Evolutionary conservation across 177 flowering plant species (phyloP).

Genomic region (Telopea speciosissima): DNA sequence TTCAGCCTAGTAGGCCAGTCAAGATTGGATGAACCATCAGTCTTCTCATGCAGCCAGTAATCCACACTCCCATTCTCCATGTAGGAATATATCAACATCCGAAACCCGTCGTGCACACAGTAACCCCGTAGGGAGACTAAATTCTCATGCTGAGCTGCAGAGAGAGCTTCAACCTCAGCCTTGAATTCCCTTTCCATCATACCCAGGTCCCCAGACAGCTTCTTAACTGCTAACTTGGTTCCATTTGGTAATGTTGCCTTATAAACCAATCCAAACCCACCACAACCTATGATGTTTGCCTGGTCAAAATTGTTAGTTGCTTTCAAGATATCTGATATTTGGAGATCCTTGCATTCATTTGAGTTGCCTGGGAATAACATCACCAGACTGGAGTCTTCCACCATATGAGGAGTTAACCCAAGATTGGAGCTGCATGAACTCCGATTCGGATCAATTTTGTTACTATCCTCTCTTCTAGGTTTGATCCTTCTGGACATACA

Average conservation of each 20-base stretch:
- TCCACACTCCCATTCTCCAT: background rate
- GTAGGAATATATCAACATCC: background rate
- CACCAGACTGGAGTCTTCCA: background rate
- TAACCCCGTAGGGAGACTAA: background rate
- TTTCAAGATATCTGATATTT: background rate
- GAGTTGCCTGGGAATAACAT: background rate
- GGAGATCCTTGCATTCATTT: background rate
- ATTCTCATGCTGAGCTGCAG: background rate
- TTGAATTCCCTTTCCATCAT: background rate
- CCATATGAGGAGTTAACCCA: background rate
- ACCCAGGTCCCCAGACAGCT: background rate
- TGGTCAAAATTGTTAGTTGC: background rate
- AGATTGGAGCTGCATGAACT: background rate
- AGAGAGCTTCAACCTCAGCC: background rate
- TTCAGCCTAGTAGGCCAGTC: background rate
- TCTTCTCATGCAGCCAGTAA: background rate
- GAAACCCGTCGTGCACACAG: background rate
- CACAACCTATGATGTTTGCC: background rate
- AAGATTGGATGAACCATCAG: background rate
- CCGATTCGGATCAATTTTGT: background rate
- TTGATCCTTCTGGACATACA: background rate
- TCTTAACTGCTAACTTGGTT: background rate
- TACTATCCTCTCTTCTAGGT: background rate
- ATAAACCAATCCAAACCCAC: background rate
- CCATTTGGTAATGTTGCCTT: background rate